phyloP scores from a whole-genome alignment of 768 basidiomycete species.

The Crepidotus variabilis region DNA sequence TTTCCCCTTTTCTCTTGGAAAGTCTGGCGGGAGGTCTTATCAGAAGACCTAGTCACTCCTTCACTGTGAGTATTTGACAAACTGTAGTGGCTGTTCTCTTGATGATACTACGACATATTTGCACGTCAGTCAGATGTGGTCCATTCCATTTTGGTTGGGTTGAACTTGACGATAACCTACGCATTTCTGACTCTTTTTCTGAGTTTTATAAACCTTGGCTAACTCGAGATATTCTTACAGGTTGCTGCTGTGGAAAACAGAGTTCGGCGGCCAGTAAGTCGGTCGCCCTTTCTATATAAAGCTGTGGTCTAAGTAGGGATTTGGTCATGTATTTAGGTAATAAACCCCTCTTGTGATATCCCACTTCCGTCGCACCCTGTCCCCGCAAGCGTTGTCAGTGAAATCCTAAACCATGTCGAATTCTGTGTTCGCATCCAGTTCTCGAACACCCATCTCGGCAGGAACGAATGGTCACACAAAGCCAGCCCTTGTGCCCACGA shows the following conservation, averaged over 20 bases:
- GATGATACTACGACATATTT: constrained; percentile 49
- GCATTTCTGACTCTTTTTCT: constrained; percentile 38
- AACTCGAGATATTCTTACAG: background rate
- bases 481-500: constrained; percentile 70
- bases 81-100: constrained; percentile 6
- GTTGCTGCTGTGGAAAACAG: background rate
- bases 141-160: constrained; percentile 17
- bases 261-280: background rate
- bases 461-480: constrained; percentile 37
- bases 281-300: background rate
- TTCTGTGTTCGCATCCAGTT: constrained; percentile 21
- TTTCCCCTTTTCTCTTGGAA: too few species aligned
- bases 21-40: too few species aligned
- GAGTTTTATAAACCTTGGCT: background rate
- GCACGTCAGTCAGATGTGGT: constrained; percentile 59
- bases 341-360: background rate
- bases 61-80: background rate
- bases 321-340: background rate
- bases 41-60: too few species aligned
- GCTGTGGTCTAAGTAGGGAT: background rate
- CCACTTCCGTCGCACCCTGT: background rate
- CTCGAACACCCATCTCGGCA: constrained; percentile 28
- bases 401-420: constrained; percentile 25
- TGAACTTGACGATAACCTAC: constrained; percentile 35
- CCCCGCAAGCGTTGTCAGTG: background rate